Evolutionary conservation across 2,329 filamentous ascomycete species (phyloP), one percentile per base, ranked within the genome.

Genomic region (Ustulina deusta): DNA sequence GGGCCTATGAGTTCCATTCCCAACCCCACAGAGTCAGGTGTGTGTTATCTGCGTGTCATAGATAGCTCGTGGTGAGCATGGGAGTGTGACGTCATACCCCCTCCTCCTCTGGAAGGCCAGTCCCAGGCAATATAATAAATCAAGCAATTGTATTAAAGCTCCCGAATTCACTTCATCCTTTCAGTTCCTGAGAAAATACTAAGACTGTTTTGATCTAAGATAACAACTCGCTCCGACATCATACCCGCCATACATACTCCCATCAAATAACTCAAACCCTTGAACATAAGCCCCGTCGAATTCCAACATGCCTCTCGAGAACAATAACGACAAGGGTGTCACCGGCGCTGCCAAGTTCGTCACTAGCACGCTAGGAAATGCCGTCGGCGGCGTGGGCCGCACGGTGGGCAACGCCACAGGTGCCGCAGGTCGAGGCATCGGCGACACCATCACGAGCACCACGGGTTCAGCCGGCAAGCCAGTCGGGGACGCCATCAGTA

Each of bases 401-500:
- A 79, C 76, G 2, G 74, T 75, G 7, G 79, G 79, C 27, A 75
- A 74, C 66, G 70, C 80, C 7, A 77, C 76, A 1, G 77, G 83
- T 42, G 82, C 83, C 7, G 81, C 81, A 2, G 78, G 79, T 3
- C 80, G 83, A 11, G 83, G 83, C 3, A 46, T 85, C 6, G 81
- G 82, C 34, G 77, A 84, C 72, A 84, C 83, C 20, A 80, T 85
- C 70, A 83, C 76, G 1, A 79, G 80, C 67, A 79, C 81, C 2
- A 82, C 83, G 1, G 83, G 83, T 0, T 82, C 78, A 25, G 75
- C 79, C 15, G 83, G 83, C 6, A 81, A 81, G 70, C 81, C 83
- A 10, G 76, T 86, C n/a, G 84, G 83, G 5, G 82, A 85, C 71
- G 83, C 81, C 0, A 63, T 86, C 27, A 76, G 79, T 1, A 81